Percentiles rank a stretch among this genome's conserved stretches.
phyloP scores from a whole-genome alignment of 2,329 filamentous ascomycete genomes.

The Cercospora sesami region DNA sequence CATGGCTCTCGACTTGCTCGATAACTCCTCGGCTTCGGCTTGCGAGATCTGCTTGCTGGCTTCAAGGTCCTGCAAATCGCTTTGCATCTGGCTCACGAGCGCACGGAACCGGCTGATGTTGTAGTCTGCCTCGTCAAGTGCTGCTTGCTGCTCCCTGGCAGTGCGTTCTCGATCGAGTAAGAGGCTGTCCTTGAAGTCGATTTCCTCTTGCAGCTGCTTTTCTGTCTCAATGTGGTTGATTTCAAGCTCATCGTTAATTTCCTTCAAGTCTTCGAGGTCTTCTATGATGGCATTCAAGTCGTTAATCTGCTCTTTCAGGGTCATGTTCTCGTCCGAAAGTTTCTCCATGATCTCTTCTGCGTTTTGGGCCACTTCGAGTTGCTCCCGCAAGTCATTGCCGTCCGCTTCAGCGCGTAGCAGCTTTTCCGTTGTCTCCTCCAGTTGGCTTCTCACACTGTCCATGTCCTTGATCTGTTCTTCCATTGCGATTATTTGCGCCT shows the following conservation, averaged over 20 bases:
- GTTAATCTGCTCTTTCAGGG: slow-evolving; percentile 77
- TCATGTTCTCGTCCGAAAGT: slow-evolving; percentile 82
- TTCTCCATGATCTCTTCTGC: slow-evolving; percentile 95
- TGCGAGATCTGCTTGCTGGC: slow-evolving; percentile 91
- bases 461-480: slow-evolving; percentile 47
- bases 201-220: slow-evolving; percentile 89
- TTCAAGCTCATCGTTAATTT: slow-evolving; percentile 92
- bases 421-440: slow-evolving; percentile 69
- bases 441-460: slow-evolving; percentile 56
- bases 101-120: slow-evolving; percentile 86
- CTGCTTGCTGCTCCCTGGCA: slow-evolving; percentile 72
- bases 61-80: slow-evolving; percentile 85
- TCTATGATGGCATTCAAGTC: slow-evolving; percentile 79
- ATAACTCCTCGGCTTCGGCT: slow-evolving; percentile 86
- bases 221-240: slow-evolving; percentile 89
- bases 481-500: slow-evolving; percentile 55
- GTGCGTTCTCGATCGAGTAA: slow-evolving; percentile 79
- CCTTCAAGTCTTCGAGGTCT: slow-evolving; percentile 84
- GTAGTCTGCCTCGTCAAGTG: slow-evolving; percentile 84
- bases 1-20: slow-evolving; percentile 85
- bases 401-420: slow-evolving; percentile 70
- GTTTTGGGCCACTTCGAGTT: slow-evolving; percentile 82
- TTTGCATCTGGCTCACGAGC: slow-evolving; percentile 80
- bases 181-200: slow-evolving; percentile 82
- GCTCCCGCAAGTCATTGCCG: slow-evolving; percentile 82